These are phyloP conservation scores for Discostella pseudostelligera DNA, from an alignment of 108 stramenopile genomes.

Conservation along the genomic window DNA sequence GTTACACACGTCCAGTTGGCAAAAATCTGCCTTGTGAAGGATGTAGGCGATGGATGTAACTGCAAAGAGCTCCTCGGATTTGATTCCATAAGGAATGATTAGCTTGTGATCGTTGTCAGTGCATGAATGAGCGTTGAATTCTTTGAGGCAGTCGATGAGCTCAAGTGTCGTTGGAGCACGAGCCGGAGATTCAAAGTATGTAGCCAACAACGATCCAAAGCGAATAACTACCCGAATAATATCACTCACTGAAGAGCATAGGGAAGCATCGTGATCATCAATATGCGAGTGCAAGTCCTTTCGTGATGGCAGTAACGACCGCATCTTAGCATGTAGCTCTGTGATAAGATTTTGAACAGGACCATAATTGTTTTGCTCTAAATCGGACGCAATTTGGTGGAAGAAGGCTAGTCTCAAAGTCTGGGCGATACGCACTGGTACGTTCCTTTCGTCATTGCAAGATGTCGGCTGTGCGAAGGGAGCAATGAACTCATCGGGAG, in stretches of 20 bases:
- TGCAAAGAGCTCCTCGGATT: slow-evolving; percentile 29
- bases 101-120: background rate
- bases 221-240: slow-evolving; percentile 31
- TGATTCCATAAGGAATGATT: slow-evolving; percentile 23
- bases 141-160: slow-evolving; percentile 31
- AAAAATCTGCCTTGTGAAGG: slow-evolving; percentile 56
- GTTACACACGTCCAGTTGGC: slow-evolving; percentile 50
- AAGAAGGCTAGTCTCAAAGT: slow-evolving; percentile 53
- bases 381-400: slow-evolving; percentile 20
- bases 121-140: slow-evolving; percentile 2
- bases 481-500: slow-evolving; percentile 35
- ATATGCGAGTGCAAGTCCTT: slow-evolving; percentile 56
- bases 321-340: slow-evolving; percentile 46
- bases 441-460: slow-evolving; percentile 2
- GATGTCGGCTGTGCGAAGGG: slow-evolving; percentile 3
- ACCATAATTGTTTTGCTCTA: slow-evolving; percentile 24
- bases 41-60: slow-evolving; percentile 50
- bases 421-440: slow-evolving; percentile 18
- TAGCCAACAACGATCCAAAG: slow-evolving; percentile 34
- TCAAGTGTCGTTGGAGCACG: slow-evolving; percentile 47
- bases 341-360: slow-evolving; percentile 36
- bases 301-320: slow-evolving; percentile 58
- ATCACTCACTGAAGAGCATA: slow-evolving; percentile 9
- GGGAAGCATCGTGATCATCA: slow-evolving; percentile 32
- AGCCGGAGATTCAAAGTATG: slow-evolving; percentile 52